These are phyloP conservation scores for Trichophyton simii DNA, from an alignment of 2,329 filamentous ascomycete species.

Conservation along the genomic window DNA sequence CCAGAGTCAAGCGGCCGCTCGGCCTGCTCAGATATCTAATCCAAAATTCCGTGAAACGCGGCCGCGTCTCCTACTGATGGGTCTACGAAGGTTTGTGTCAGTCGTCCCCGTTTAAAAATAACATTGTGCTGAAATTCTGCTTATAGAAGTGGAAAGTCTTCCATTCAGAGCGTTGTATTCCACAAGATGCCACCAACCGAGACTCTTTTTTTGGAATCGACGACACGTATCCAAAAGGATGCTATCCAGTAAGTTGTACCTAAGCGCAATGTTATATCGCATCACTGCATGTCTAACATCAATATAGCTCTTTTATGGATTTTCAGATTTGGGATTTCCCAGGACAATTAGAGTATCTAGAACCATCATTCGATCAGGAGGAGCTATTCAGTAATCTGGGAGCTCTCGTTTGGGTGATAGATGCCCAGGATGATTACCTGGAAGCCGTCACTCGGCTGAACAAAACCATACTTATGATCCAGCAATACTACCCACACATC, in stretches of 20 bases:
- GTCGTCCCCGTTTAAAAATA: not conserved
- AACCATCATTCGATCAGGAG: conserved; percentile 79
- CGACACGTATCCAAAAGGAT: conserved; percentile 85
- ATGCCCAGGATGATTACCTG: conserved; percentile 94
- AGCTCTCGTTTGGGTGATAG: conserved; percentile 94
- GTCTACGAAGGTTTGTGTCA: conserved; percentile 64
- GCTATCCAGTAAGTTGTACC: conserved; percentile 65
- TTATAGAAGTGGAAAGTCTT: conserved; percentile 86
- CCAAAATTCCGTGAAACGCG: conserved; percentile 49
- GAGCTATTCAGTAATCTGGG: conserved; percentile 90
- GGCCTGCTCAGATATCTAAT: conserved; percentile 19
- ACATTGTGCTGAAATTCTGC: conserved; percentile 8
- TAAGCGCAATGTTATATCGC: not conserved
- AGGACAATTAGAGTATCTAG: conserved; percentile 84
- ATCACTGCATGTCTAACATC: not conserved
- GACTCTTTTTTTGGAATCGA: conserved; percentile 90
- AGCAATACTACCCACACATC: conserved; percentile 79
- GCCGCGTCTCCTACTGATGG: conserved; percentile 84
- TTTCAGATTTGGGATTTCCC: conserved; percentile 98
- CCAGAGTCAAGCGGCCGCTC: conserved; percentile 17
- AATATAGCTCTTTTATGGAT: conserved; percentile 83
- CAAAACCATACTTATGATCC: conserved; percentile 75
- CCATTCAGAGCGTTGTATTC: conserved; percentile 97
- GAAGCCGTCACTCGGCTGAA: conserved; percentile 81
- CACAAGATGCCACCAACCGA: conserved; percentile 94